phyloP scores from a whole-genome alignment of 1,284 basidiomycete species.

The Clitocybe nebularis region DNA sequence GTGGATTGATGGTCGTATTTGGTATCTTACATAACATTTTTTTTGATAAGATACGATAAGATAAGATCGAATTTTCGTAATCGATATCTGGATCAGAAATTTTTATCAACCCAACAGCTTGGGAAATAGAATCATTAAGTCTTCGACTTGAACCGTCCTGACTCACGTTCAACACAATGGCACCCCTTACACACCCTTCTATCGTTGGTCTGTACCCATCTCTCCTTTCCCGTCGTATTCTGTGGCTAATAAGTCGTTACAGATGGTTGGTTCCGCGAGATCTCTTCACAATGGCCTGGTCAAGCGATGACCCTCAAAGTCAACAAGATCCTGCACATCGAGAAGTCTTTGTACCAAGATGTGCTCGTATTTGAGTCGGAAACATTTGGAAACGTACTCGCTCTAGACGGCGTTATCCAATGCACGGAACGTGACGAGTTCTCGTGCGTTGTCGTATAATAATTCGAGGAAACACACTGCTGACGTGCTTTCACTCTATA shows the following conservation, averaged over 20 bases:
- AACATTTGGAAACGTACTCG: constrained; percentile 94
- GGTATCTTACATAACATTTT: too few species aligned
- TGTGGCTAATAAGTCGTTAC: constrained; percentile 1
- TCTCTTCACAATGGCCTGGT: constrained; percentile 96
- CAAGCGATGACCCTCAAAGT: constrained; percentile 96
- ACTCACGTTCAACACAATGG: too few species aligned
- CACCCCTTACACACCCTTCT: constrained; percentile 31
- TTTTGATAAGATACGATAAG: too few species aligned
- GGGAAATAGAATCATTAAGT: too few species aligned
- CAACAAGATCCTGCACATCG: constrained; percentile 92
- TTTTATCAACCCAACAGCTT: too few species aligned
- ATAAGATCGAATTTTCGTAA: too few species aligned
- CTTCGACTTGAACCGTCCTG: too few species aligned
- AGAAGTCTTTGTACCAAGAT: constrained; percentile 93
- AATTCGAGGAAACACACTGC: constrained; percentile 5
- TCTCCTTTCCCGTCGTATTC: neutral
- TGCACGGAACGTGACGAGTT: constrained; percentile 98
- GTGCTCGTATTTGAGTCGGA: constrained; percentile 95
- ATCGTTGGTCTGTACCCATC: constrained; percentile 26
- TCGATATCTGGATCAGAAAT: too few species aligned
- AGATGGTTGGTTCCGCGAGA: constrained; percentile 99
- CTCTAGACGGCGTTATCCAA: constrained; percentile 95
- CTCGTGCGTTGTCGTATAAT: constrained; percentile 63
- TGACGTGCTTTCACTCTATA: constrained; percentile 24
- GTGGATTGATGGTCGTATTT: too few species aligned